Evolutionary conservation across 2,329 filamentous ascomycete genomes (phyloP).

Genomic region (Biscogniauxia mediterranea): DNA sequence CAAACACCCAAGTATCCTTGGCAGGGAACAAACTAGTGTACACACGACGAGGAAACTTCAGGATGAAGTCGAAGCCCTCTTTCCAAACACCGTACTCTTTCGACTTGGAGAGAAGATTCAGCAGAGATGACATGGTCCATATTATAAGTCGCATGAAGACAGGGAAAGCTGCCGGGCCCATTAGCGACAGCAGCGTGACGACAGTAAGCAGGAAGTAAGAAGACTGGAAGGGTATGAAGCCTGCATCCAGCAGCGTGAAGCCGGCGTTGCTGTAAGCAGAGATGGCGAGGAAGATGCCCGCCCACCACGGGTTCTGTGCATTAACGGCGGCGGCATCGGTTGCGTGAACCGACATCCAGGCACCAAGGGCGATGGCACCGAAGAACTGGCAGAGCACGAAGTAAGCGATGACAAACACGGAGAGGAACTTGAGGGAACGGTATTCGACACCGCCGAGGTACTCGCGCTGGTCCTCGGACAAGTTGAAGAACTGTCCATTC

Average conservation of each 20-base stretch:
- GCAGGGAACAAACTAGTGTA: constrained; percentile 52
- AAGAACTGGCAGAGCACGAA: constrained; percentile 56
- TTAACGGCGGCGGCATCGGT: constrained; percentile 39
- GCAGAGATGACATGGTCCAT: constrained; percentile 40
- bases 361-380: constrained; percentile 53
- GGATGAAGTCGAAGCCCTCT: constrained; percentile 36
- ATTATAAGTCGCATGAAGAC: constrained; percentile 48
- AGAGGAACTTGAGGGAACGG: constrained; percentile 47
- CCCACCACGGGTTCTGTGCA: constrained; percentile 51
- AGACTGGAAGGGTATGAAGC: constrained; percentile 48
- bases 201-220: constrained; percentile 33
- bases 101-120: constrained; percentile 22
- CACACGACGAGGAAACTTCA: constrained; percentile 39
- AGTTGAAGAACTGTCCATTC: constrained; percentile 48
- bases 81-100: constrained; percentile 32
- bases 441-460: constrained; percentile 53
- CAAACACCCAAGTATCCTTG: constrained; percentile 52
- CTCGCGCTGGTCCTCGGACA: constrained; percentile 47
- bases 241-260: constrained; percentile 55
- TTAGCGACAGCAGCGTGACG: constrained; percentile 36
- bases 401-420: constrained; percentile 49
- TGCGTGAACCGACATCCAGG: constrained; percentile 45
- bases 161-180: constrained; percentile 52
- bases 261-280: constrained; percentile 58
- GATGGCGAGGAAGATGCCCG: constrained; percentile 53